These are phyloP conservation scores for Candida oleophila DNA, from an alignment of 805 yeast species.

Conservation along the genomic window DNA sequence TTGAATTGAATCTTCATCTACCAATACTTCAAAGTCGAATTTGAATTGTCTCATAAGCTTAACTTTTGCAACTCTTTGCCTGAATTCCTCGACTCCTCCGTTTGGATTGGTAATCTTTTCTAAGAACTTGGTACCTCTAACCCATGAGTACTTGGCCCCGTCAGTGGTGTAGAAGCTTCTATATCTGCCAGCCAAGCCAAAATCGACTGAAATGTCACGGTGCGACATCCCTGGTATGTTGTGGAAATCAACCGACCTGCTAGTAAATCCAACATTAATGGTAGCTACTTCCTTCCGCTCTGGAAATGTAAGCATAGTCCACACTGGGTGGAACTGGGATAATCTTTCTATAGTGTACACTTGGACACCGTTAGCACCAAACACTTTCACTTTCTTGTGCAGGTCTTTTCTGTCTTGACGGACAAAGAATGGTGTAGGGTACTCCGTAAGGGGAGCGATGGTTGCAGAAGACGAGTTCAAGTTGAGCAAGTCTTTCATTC, in stretches of 20 bases:
- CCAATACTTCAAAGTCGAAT: conserved; percentile 56
- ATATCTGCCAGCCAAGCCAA: conserved; percentile 37
- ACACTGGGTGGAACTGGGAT: conserved; percentile 46
- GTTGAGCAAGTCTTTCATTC: conserved; percentile 36
- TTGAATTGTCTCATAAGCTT: conserved; percentile 57
- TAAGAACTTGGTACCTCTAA: conserved; percentile 48
- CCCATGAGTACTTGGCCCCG: conserved; percentile 59
- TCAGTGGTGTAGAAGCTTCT: conserved; percentile 51
- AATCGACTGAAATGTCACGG: conserved; percentile 38
- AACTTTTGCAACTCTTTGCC: conserved; percentile 54
- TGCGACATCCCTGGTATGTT: conserved; percentile 44
- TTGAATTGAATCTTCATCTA: conserved; percentile 49
- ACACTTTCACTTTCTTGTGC: conserved; percentile 48
- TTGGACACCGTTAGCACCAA: conserved; percentile 40
- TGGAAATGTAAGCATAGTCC: conserved; percentile 50
- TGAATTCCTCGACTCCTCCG: conserved; percentile 54
- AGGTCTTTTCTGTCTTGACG: conserved; percentile 50
- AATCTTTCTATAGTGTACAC: conserved; percentile 52
- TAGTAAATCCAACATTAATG: conserved; percentile 47
- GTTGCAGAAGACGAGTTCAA: conserved; percentile 39
- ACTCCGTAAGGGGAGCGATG: conserved; percentile 37
- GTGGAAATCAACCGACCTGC: conserved; percentile 50
- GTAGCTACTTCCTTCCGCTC: conserved; percentile 49
- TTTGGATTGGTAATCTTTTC: conserved; percentile 55
- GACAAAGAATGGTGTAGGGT: conserved; percentile 43